These are phyloP conservation scores for Symbiodinium natans DNA, from an alignment of 73 alveolate genomes.

Conservation along the genomic window DNA sequence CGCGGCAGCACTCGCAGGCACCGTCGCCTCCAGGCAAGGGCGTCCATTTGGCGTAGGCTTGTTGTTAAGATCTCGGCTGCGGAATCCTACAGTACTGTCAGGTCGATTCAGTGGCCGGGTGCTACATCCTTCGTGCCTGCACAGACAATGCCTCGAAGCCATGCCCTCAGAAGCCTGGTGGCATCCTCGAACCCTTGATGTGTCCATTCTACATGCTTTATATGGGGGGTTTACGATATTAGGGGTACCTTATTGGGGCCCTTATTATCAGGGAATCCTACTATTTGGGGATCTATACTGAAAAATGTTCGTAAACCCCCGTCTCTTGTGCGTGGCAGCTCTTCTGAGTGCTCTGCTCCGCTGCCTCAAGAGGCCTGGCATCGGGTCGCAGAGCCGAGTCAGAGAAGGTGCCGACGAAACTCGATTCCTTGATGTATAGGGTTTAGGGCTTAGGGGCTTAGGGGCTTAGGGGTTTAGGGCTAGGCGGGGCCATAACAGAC, in stretches of 20 bases:
- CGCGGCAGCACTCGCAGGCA: constrained; percentile 2
- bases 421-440: not conserved
- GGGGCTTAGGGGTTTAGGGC: no score
- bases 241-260: no score
- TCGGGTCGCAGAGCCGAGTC: not conserved
- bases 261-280: no score
- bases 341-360: no score
- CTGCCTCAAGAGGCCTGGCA: not conserved
- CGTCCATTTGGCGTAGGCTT: not conserved
- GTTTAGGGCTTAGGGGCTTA: no score
- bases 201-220: no score
- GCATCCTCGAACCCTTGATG: no score
- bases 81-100: not conserved
- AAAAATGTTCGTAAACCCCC: no score
- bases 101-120: not conserved
- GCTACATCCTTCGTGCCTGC: not conserved
- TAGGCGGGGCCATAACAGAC: no score
- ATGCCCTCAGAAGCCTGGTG: not conserved
- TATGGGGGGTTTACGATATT: no score
- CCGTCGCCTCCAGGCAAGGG: not conserved
- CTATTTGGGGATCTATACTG: no score
- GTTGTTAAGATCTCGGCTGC: not conserved
- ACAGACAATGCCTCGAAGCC: not conserved
- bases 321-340: no score
- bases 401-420: not conserved